Conservation (phyloP, 768 basidiomycete genomes). For the Glaciozyma martinii region DNA sequence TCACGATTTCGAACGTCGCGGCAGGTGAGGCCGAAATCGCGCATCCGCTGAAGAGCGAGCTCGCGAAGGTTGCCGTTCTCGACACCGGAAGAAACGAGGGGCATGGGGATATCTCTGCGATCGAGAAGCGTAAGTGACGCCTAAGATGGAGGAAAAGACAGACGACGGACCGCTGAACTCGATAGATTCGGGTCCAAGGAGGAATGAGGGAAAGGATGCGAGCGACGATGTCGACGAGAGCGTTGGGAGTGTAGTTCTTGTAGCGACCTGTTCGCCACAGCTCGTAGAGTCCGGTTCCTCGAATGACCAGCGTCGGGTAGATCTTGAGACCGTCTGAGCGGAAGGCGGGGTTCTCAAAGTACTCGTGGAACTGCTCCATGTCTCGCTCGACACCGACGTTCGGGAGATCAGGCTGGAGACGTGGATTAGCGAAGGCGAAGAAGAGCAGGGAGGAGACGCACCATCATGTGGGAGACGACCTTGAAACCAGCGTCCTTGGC, state of each 20-base stretch:
- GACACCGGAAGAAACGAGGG: constrained; percentile 90
- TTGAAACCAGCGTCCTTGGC: constrained; percentile 99
- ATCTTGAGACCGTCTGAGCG: constrained; percentile 95
- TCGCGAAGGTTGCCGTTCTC: constrained; percentile 97
- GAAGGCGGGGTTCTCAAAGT: constrained; percentile 97
- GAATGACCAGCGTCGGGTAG: constrained; percentile 94
- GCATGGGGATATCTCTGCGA: constrained; percentile 85
- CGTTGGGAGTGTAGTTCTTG: constrained; percentile 99
- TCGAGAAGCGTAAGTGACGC: constrained; percentile 6
- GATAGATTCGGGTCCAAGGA: constrained; percentile 97
- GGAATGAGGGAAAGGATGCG: constrained; percentile 91
- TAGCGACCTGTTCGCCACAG: constrained; percentile 36
- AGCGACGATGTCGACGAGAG: constrained; percentile 93
- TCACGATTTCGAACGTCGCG: constrained; percentile 95
- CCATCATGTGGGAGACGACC: constrained; percentile 98
- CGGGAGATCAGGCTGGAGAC: constrained; percentile 70
- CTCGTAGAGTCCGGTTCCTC: constrained; percentile 70
- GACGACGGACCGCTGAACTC: constrained; percentile 71
- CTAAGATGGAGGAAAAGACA: not conserved
- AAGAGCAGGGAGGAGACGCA: not conserved
- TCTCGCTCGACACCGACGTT: constrained; percentile 97
- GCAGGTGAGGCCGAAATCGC: constrained; percentile 96
- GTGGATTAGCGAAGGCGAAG: not conserved
- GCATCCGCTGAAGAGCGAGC: constrained; percentile 92
- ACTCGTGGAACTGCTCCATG: constrained; percentile 97